Conservation (phyloP, 2,329 filamentous ascomycete genomes). For the Colletotrichum cuscutae region DNA sequence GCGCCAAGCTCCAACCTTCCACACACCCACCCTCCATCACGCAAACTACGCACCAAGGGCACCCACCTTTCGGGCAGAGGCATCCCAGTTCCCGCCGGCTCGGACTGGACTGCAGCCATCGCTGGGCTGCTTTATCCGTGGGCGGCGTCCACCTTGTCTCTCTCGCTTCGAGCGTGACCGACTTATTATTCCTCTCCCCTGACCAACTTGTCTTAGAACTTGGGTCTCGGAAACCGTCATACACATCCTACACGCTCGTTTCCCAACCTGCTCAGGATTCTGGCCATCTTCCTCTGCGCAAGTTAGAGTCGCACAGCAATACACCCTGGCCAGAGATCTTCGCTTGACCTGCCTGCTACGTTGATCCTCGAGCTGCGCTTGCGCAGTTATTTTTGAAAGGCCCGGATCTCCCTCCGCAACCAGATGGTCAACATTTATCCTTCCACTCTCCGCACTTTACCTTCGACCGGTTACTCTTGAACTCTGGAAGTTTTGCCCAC, state of each 20-base stretch:
- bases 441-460: conserved; percentile 9
- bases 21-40: conserved; percentile 22
- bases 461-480: conserved; percentile 17
- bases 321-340: background rate
- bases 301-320: background rate
- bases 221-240: conserved; percentile 25
- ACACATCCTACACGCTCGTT: conserved; percentile 3
- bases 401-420: conserved; percentile 1
- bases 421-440: conserved; percentile 16
- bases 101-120: conserved; percentile 29
- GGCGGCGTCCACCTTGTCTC: conserved; percentile 15
- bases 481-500: background rate
- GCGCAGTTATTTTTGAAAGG: conserved; percentile 12
- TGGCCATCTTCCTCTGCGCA: background rate
- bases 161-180: conserved; percentile 32
- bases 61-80: conserved; percentile 29
- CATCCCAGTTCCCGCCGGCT: conserved; percentile 31
- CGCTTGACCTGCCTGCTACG: background rate
- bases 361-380: background rate
- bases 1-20: conserved; percentile 33
- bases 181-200: conserved; percentile 26
- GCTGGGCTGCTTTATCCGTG: conserved; percentile 28
- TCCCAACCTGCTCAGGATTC: background rate
- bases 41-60: conserved; percentile 20
- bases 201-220: conserved; percentile 25